Evolutionary conservation across 2,329 filamentous ascomycete species (phyloP), one percentile per base, ranked within the genome.

Genomic region (Pseudocercospora cruenta): DNA sequence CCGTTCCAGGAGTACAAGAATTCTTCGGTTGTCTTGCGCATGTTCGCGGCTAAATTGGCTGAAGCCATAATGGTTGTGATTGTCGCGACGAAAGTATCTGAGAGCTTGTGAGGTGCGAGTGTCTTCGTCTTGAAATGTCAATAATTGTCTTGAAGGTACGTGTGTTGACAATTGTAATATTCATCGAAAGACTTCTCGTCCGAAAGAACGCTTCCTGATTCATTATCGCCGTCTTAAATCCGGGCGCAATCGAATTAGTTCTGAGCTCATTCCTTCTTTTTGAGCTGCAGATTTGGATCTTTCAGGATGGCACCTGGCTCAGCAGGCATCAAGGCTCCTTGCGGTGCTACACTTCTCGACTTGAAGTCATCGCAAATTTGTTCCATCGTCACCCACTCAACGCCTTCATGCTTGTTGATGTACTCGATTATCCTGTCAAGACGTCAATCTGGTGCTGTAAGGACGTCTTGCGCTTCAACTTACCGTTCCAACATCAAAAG

Each of bases 331-430:
- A 88, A 73, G 0, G 88, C 88, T 0, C 87, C 88, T 60, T 81
- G 77, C 0, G 86, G 83, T 0, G 86, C 83, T 3, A 77, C 77
- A 66, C 88, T 90, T 77, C 85, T 89, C 65, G 81, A 83, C 81
- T 91, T 92, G 77, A 92, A 93, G 43, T 91, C 87, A 73, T 92
- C 89, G 31, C 83, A 87, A 80, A 93, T 91, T 74, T 91, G 83
- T 72, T 87, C 88, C 82, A 92, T 90, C 0, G 87, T 90, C 0
- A 89, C 85, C 82, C 87, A 90, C 70, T 90, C 87, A 0, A 90
- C 86, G 1, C 87, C 85, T 66, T 87, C 84, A 61, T 86, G 82
- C 63, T 82, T 83, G 73, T 88, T 91, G 73, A 92, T 90, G 63
- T 91, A 82, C 70, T 92, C 88, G 67, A 92, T 91, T 36, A 90